phyloP scores from a whole-genome alignment of 768 basidiomycete species.

The Auricularia auricula-judae region DNA sequence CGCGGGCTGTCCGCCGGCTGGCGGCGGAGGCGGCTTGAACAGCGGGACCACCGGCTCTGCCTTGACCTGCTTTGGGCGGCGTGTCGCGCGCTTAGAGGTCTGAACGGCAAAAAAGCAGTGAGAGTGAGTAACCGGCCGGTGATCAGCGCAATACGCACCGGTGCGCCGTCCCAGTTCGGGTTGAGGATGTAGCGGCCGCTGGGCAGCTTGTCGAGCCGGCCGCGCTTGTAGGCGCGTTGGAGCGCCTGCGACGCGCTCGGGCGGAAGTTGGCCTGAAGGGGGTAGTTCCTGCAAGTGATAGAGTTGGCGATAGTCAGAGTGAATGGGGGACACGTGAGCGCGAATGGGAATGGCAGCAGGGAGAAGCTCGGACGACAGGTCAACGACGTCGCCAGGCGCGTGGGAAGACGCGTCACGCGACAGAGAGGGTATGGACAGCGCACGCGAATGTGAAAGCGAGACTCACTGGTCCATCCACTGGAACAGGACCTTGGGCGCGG shows the following conservation, averaged over 20 bases:
- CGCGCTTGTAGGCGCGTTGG: conserved; percentile 76
- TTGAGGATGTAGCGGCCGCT: conserved; percentile 68
- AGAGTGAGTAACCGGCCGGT: background rate
- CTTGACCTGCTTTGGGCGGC: conserved; percentile 47
- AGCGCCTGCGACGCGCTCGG: conserved; percentile 84
- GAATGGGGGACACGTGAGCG: background rate
- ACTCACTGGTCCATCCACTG: conserved; percentile 58
- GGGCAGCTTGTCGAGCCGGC: conserved; percentile 65
- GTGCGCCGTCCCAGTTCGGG: conserved; percentile 70
- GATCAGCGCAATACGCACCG: conserved; percentile 34
- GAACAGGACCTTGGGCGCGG: conserved; percentile 74
- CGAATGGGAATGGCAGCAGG: background rate
- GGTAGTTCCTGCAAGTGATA: conserved; percentile 39
- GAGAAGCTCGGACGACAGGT: background rate
- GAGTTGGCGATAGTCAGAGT: background rate
- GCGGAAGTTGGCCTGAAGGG: conserved; percentile 78
- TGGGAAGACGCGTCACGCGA: background rate
- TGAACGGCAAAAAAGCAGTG: conserved; percentile 16
- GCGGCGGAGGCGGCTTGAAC: background rate
- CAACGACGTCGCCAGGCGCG: background rate
- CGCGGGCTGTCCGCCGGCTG: background rate
- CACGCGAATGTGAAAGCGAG: background rate
- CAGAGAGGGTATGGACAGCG: background rate
- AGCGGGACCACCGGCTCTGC: background rate
- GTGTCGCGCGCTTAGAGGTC: conserved; percentile 69